These are phyloP conservation scores for Scytalidium lignicola DNA, from an alignment of 2,329 filamentous ascomycete genomes.

Conservation along the genomic window DNA sequence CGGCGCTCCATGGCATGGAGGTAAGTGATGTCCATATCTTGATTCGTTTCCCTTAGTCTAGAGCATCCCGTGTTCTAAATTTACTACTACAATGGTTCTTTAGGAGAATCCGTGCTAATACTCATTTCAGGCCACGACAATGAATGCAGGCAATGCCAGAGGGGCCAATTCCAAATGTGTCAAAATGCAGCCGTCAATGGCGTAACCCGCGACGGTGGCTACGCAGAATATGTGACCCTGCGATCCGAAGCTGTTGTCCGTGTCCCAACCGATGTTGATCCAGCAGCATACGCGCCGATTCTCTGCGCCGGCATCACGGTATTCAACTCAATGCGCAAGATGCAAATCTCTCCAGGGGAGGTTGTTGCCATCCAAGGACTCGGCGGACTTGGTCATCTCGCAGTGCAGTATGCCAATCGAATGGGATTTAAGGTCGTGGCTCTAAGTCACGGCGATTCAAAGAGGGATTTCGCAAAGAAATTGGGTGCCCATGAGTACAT, in stretches of 20 bases:
- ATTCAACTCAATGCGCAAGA: conserved; percentile 54
- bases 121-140: conserved; percentile 47
- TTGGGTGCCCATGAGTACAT: conserved; percentile 59
- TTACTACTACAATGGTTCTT: too few relatives aligned
- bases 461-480: conserved; percentile 60
- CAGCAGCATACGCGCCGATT: conserved; percentile 51
- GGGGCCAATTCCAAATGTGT: conserved; percentile 65
- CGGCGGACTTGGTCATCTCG: conserved; percentile 71
- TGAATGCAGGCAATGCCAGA: conserved; percentile 57
- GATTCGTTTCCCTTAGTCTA: background rate
- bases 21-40: conserved; percentile 23
- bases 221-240: conserved; percentile 57
- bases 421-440: conserved; percentile 73
- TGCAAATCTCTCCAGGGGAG: conserved; percentile 46
- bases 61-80: too few relatives aligned
- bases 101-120: background rate
- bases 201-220: conserved; percentile 61
- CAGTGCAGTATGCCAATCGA: conserved; percentile 68
- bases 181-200: conserved; percentile 59
- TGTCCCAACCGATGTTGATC: conserved; percentile 47
- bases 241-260: conserved; percentile 55
- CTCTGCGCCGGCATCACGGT: conserved; percentile 63
- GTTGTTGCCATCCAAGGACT: conserved; percentile 61
- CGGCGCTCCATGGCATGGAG: conserved; percentile 65
- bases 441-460: conserved; percentile 59